Conservation (phyloP, 2,329 filamentous ascomycete species). For the Trichoderma koningiopsis region DNA sequence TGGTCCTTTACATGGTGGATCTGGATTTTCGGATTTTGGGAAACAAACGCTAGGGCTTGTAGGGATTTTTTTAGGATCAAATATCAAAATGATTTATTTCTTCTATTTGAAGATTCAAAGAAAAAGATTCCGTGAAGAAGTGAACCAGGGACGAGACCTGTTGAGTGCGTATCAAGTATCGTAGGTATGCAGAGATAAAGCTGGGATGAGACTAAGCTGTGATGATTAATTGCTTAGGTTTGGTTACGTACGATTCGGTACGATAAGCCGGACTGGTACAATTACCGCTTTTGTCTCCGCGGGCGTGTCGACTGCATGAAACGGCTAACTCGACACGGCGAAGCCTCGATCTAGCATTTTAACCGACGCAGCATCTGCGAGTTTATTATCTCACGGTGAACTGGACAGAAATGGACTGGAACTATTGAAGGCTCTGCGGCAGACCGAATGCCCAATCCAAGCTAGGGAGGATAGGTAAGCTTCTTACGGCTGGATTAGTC, state of each 20-base stretch:
- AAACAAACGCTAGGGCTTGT: constrained; percentile 6
- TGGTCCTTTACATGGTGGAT: constrained; percentile 17
- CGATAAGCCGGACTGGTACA: background rate
- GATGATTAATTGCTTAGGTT: background rate
- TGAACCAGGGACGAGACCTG: background rate
- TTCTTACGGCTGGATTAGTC: background rate
- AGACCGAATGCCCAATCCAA: background rate
- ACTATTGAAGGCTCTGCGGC: background rate
- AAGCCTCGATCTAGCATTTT: background rate
- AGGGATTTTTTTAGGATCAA: constrained; percentile 9
- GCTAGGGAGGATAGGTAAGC: background rate
- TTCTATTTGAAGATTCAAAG: background rate
- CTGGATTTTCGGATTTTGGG: constrained; percentile 20
- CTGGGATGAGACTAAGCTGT: background rate
- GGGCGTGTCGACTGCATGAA: background rate
- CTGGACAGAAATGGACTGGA: background rate
- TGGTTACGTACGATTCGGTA: no score
- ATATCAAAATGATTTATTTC: constrained; percentile 1
- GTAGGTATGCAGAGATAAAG: background rate
- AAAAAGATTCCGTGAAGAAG: background rate
- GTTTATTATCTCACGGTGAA: background rate
- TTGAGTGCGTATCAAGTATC: background rate
- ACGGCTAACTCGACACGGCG: background rate
- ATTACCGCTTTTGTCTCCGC: background rate
- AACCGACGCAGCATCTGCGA: background rate